phyloP scores from a whole-genome alignment of 768 basidiomycete species.

The Filobasidium floriforme region DNA sequence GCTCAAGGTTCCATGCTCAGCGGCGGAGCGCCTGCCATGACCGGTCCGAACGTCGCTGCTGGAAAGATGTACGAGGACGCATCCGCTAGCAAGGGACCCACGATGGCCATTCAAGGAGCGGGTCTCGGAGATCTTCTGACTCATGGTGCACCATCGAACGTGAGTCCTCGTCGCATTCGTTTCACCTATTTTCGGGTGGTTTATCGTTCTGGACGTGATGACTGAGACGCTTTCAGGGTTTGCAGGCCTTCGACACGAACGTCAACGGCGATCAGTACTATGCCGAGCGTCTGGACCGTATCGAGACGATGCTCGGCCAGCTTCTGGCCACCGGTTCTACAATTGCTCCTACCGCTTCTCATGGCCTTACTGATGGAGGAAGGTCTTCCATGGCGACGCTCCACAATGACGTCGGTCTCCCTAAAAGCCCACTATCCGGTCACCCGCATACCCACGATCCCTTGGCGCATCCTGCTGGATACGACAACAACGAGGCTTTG shows the following conservation, averaged over 20 bases:
- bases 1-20: conserved; percentile 7
- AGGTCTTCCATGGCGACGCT: conserved; percentile 13
- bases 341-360: neutral
- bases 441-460: too few species aligned
- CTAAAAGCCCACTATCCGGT: neutral
- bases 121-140: conserved; percentile 43
- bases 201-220: too few species aligned
- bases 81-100: conserved; percentile 19
- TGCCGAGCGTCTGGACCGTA: conserved; percentile 28
- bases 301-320: conserved; percentile 30
- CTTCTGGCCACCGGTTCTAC: conserved; percentile 6
- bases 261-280: conserved; percentile 22
- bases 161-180: conserved; percentile 11
- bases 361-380: neutral
- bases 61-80: conserved; percentile 10
- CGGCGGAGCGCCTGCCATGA: conserved; percentile 18
- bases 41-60: conserved; percentile 4
- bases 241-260: conserved; percentile 23
- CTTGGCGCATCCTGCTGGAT: too few species aligned
- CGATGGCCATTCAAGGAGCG: conserved; percentile 35
- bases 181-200: too few species aligned
- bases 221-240: too few species aligned
- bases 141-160: conserved; percentile 25
- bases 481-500: too few species aligned
- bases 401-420: neutral